These are phyloP conservation scores for Exophiala sp. DNA, from an alignment of 2,329 filamentous ascomycete species.

Conservation along the genomic window DNA sequence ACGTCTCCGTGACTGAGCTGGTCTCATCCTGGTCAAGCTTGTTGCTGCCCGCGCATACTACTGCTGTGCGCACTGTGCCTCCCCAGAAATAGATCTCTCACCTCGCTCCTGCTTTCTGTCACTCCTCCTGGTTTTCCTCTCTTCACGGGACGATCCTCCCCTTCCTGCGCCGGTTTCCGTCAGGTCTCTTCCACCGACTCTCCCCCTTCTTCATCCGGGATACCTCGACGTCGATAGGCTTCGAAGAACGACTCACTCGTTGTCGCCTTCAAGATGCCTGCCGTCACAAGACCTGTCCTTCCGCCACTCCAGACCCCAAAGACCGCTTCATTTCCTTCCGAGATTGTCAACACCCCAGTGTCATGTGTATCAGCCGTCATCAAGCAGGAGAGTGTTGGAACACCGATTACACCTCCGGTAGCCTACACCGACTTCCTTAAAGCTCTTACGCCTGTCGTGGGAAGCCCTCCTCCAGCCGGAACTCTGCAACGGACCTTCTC, in stretches of 20 bases:
- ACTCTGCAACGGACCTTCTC: slow-evolving; percentile 38
- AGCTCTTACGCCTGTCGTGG: slow-evolving; percentile 67
- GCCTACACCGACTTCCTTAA: slow-evolving; percentile 94
- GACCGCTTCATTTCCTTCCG: slow-evolving; percentile 47
- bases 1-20: slow-evolving; percentile 24
- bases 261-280: slow-evolving; percentile 29
- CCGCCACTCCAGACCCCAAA: slow-evolving; percentile 45
- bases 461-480: slow-evolving; percentile 62
- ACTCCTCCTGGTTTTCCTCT: slow-evolving; percentile 6
- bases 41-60: slow-evolving; percentile 10
- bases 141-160: slow-evolving; percentile 23
- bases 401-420: slow-evolving; percentile 83
- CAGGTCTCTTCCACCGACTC: slow-evolving; percentile 14
- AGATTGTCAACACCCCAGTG: slow-evolving; percentile 50
- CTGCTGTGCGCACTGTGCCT: slow-evolving; percentile 14
- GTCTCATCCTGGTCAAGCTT: slow-evolving; percentile 26
- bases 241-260: slow-evolving; percentile 27
- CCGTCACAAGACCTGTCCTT: slow-evolving; percentile 36
- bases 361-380: slow-evolving; percentile 56
- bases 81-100: slow-evolving; percentile 26
- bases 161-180: slow-evolving; percentile 20
- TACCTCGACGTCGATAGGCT: slow-evolving; percentile 9
- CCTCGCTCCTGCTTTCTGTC: slow-evolving; percentile 13
- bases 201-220: not conserved
- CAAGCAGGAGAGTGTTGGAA: slow-evolving; percentile 68